These are phyloP conservation scores for Hordeum marinum DNA, from an alignment of 176 grass and related monocot genomes.

Conservation along the genomic window DNA sequence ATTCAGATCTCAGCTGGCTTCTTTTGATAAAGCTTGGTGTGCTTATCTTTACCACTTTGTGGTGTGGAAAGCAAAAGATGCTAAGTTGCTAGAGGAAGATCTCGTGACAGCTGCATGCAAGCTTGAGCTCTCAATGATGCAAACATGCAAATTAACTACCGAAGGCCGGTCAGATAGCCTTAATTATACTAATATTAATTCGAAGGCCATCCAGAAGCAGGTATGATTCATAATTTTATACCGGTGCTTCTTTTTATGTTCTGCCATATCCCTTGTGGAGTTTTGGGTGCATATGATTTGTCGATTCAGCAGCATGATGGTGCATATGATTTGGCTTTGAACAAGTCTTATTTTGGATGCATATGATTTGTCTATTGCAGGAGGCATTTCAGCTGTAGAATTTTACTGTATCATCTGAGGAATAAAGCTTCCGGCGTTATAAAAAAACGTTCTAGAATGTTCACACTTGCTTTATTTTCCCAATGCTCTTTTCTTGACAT, in stretches of 20 bases:
- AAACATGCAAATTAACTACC: conserved; percentile 64
- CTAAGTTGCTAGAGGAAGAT: conserved; percentile 74
- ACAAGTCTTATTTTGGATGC: too few relatives aligned
- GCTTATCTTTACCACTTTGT: conserved; percentile 81
- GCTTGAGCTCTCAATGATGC: conserved; percentile 91
- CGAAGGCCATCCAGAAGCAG: conserved; percentile 63
- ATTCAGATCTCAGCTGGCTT: conserved; percentile 68
- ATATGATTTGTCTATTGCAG: too few relatives aligned
- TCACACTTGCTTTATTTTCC: neutral
- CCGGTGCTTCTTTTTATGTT: neutral
- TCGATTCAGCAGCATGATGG: neutral
- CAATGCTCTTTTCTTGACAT: conserved; percentile 5
- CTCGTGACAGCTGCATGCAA: conserved; percentile 81
- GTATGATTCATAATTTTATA: conserved; percentile 28
- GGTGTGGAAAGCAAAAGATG: conserved; percentile 88
- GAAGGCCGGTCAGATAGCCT: conserved; percentile 40
- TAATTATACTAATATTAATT: conserved; percentile 38
- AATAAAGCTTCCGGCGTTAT: neutral
- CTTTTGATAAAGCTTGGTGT: conserved; percentile 84
- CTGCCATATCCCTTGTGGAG: neutral
- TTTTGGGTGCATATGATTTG: conserved; percentile 5
- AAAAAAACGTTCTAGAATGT: neutral
- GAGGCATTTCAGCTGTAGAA: neutral
- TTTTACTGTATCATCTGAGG: neutral
- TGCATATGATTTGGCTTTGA: too few relatives aligned